Conservation (phyloP, 2,329 filamentous ascomycete genomes). For the Lecanicillium sp. region DNA sequence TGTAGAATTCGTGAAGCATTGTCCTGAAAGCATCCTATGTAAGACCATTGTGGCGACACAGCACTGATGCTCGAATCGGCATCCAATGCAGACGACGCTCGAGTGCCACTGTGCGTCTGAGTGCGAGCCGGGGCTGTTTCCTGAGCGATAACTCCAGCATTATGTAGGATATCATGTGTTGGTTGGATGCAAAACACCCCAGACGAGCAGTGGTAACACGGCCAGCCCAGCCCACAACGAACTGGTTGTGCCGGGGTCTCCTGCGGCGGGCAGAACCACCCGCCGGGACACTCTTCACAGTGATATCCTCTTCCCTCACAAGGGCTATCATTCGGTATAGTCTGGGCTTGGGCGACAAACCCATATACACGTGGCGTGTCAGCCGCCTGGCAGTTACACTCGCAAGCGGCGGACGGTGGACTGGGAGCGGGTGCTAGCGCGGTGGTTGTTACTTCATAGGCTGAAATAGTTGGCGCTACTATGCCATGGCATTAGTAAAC, state of each 20-base stretch:
- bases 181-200: conserved; percentile 19
- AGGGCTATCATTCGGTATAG: conserved; percentile 6
- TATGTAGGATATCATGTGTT: too few relatives aligned
- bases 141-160: too few relatives aligned
- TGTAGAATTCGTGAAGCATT: conserved; percentile 10
- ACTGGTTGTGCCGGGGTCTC: conserved; percentile 21
- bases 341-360: too few relatives aligned
- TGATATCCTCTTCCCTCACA: conserved; percentile 19
- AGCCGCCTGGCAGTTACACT: too few relatives aligned
- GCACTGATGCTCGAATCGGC: too few relatives aligned
- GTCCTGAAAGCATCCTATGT: conserved; percentile 25
- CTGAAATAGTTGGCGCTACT: background rate
- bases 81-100: too few relatives aligned
- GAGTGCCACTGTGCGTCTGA: background rate
- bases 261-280: conserved; percentile 23
- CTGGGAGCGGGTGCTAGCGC: too few relatives aligned
- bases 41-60: conserved; percentile 13
- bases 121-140: background rate
- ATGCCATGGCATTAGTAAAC: background rate
- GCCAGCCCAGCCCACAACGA: conserved; percentile 22
- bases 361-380: too few relatives aligned
- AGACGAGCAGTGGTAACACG: conserved; percentile 21
- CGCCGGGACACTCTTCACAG: conserved; percentile 21
- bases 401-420: too few relatives aligned
- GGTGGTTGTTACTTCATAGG: too few relatives aligned